phyloP scores from a whole-genome alignment of 345 rosid species.

The Camelina laxa region DNA sequence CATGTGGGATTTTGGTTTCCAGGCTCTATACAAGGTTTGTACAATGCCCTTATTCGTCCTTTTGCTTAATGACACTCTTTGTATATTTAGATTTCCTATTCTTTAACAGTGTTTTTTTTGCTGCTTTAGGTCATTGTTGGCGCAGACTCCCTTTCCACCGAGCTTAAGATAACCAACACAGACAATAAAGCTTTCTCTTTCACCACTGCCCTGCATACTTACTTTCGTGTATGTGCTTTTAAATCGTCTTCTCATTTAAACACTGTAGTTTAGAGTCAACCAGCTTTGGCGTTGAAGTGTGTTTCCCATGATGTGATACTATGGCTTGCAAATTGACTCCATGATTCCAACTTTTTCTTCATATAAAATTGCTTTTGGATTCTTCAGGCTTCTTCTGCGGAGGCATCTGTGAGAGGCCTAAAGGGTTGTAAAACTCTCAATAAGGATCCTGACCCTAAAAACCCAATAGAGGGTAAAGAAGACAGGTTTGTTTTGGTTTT shows the following conservation, averaged over 20 bases:
- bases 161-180: constrained; percentile 69
- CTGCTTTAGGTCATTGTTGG: constrained; percentile 62
- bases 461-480: constrained; percentile 76
- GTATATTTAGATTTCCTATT: neutral
- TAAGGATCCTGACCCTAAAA: constrained; percentile 90
- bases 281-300: neutral
- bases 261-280: neutral
- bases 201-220: constrained; percentile 81
- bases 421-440: constrained; percentile 90
- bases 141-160: constrained; percentile 75
- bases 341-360: neutral
- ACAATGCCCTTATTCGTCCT: neutral
- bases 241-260: neutral
- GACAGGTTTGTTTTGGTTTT: constrained; percentile 62
- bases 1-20: constrained; percentile 96
- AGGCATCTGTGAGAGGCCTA: constrained; percentile 75
- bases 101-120: constrained; percentile 23
- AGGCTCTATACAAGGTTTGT: constrained; percentile 74
- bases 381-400: constrained; percentile 79
- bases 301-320: neutral
- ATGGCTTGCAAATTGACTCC: constrained; percentile 27
- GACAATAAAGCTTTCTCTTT: constrained; percentile 85
- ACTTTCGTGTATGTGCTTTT: constrained; percentile 64
- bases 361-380: constrained; percentile 18
- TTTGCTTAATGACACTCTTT: constrained; percentile 1